These are phyloP conservation scores for Mycena maculata DNA, from an alignment of 768 basidiomycete genomes.

Conservation along the genomic window DNA sequence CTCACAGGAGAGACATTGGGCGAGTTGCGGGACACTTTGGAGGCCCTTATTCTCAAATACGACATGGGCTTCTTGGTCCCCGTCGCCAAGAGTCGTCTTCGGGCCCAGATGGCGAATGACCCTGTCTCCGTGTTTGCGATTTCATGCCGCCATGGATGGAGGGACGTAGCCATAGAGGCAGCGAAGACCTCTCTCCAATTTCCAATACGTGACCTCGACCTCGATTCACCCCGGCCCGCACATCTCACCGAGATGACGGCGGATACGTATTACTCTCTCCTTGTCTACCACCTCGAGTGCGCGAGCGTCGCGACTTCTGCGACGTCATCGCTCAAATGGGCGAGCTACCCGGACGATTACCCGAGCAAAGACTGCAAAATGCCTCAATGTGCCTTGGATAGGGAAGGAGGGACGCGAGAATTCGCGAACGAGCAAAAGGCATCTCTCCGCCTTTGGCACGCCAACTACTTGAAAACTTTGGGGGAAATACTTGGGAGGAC, in stretches of 20 bases:
- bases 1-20: background rate
- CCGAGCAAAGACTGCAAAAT: background rate
- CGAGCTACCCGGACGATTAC: background rate
- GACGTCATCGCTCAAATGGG: background rate
- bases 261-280: background rate
- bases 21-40: background rate
- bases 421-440: background rate
- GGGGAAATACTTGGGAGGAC: background rate
- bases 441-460: background rate
- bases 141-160: constrained; percentile 1
- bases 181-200: background rate
- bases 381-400: background rate
- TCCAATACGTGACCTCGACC: background rate
- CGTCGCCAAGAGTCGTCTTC: background rate
- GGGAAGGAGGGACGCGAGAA: background rate
- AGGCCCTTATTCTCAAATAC: background rate
- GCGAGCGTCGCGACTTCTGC: background rate
- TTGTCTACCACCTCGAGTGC: constrained; percentile 2
- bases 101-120: background rate
- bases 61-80: background rate
- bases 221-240: background rate
- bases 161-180: background rate
- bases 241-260: background rate
- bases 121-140: constrained; percentile 1
- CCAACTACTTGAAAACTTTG: background rate